Percentiles rank a stretch among this genome's conserved stretches.
Conservation (phyloP, 2,329 filamentous ascomycete genomes). For the Paecilomyces variotii region DNA sequence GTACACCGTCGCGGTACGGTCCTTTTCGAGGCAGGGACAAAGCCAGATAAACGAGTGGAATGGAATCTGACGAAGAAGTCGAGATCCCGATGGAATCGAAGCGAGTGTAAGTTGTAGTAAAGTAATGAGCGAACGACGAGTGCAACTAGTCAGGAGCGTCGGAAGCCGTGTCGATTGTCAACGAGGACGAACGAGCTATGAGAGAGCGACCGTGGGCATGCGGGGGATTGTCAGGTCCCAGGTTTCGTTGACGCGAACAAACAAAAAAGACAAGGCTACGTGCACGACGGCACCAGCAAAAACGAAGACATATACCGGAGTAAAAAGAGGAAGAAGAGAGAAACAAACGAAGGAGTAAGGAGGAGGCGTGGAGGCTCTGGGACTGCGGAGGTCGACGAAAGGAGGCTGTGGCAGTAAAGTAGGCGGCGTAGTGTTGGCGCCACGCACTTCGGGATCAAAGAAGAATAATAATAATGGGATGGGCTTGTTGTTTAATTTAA, state of each 20-base stretch:
- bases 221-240: constrained; percentile 14
- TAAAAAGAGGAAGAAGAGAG: neutral
- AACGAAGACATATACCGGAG: constrained; percentile 8
- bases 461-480: neutral
- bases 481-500: neutral
- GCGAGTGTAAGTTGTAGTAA: constrained; percentile 18
- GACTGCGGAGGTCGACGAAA: neutral
- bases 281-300: constrained; percentile 23
- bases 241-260: constrained; percentile 16
- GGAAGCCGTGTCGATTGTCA: neutral
- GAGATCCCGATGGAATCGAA: constrained; percentile 8
- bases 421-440: neutral
- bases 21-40: neutral
- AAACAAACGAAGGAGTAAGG: constrained; percentile 4
- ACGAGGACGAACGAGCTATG: neutral
- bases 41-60: constrained; percentile 18
- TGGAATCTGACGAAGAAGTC: constrained; percentile 2
- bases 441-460: neutral
- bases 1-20: neutral
- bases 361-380: constrained; percentile 4
- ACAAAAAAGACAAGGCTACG: constrained; percentile 13
- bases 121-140: constrained; percentile 20
- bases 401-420: neutral
- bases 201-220: constrained; percentile 3
- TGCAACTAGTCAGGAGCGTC: constrained; percentile 3